These are phyloP conservation scores for Castanospermum australe DNA, from an alignment of 306 rosid genomes.

Conservation along the genomic window DNA sequence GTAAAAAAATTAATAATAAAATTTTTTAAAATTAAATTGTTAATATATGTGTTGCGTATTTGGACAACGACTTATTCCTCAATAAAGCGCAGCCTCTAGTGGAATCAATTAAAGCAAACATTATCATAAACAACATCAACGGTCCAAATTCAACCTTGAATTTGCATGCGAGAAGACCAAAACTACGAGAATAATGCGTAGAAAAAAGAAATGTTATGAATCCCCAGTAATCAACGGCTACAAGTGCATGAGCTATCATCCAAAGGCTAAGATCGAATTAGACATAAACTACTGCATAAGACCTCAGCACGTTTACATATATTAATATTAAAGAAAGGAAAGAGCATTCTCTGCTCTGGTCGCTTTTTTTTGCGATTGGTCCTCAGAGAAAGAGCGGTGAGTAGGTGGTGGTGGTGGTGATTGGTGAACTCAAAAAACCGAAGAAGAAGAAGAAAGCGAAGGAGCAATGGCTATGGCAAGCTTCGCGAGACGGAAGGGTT, in stretches of 20 bases:
- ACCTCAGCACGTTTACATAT: no score
- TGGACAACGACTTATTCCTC: neutral
- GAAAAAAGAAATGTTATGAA: neutral
- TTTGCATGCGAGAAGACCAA: neutral
- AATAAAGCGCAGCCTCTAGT: neutral
- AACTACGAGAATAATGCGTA: neutral
- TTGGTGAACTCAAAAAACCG: no score
- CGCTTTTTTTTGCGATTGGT: conserved; percentile 6
- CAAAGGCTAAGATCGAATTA: conserved; percentile 9
- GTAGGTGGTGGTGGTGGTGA: neutral
- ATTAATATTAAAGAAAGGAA: no score
- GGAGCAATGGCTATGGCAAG: conserved; percentile 66
- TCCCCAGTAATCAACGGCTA: neutral
- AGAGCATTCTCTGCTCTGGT: neutral
- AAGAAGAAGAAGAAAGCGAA: neutral
- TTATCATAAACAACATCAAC: conserved; percentile 22
- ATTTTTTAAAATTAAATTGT: no score
- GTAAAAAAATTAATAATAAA: no score
- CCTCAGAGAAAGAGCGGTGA: neutral
- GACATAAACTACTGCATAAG: neutral
- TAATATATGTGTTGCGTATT: neutral
- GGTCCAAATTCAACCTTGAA: conserved; percentile 22
- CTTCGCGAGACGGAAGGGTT: conserved; percentile 84
- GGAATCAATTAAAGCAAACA: neutral
- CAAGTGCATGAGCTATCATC: neutral